A percentile compares a stretch with the other conserved stretches of the same genome.
These are phyloP conservation scores for Globisporangium emineosum DNA, from an alignment of 352 stramenopile genomes.

Conservation along the genomic window DNA sequence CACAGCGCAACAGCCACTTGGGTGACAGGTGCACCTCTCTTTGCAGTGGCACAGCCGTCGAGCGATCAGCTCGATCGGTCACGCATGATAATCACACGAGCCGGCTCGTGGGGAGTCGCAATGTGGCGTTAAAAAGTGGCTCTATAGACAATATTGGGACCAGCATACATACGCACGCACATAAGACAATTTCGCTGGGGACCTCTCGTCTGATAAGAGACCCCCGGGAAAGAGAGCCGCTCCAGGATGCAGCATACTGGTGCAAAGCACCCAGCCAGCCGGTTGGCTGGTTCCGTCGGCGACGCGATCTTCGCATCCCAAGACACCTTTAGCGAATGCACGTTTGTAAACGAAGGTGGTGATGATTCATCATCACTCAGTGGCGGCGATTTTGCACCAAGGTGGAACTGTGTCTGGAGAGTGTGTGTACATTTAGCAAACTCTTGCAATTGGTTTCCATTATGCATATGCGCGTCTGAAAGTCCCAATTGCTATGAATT, in stretches of 20 bases:
- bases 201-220: too few relatives aligned
- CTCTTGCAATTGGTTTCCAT: too few relatives aligned
- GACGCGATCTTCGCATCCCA: not conserved
- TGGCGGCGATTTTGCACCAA: not conserved
- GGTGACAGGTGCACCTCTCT: not conserved
- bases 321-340: not conserved
- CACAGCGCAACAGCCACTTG: constrained; percentile 1
- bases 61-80: not conserved
- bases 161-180: too few relatives aligned
- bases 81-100: not conserved
- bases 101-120: not conserved
- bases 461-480: not conserved
- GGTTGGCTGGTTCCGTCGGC: not conserved
- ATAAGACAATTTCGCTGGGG: not conserved
- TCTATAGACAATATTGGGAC: too few relatives aligned
- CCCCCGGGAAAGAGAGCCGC: not conserved
- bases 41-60: not conserved
- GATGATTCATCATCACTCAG: not conserved
- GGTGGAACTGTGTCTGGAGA: not conserved
- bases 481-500: too few relatives aligned
- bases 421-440: not conserved
- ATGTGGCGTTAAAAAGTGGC: not conserved
- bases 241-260: not conserved
- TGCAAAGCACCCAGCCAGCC: not conserved
- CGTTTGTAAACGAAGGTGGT: not conserved